Conservation (phyloP, 768 basidiomycete species). For the Lactarius hatsudake region DNA sequence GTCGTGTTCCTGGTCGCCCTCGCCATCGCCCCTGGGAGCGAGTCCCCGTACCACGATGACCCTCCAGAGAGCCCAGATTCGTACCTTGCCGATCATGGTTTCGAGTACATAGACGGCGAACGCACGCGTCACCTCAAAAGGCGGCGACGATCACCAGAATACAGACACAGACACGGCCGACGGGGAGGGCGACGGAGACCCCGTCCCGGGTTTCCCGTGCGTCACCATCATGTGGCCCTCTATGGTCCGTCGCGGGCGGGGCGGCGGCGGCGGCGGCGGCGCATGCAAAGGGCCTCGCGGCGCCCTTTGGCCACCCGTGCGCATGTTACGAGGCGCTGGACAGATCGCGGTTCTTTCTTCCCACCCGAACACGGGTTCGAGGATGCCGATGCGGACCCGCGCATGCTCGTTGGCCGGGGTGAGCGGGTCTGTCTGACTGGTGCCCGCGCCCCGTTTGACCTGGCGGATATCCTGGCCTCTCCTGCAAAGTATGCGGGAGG, state of each 20-base stretch:
- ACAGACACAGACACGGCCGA: slow-evolving; percentile 5
- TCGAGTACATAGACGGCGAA: slow-evolving; percentile 71
- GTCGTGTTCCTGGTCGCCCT: slow-evolving; percentile 66
- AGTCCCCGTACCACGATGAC: slow-evolving; percentile 30
- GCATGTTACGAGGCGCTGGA: slow-evolving; percentile 26
- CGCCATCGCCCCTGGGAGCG: slow-evolving; percentile 54
- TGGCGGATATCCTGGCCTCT: slow-evolving; percentile 16
- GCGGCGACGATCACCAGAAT: background rate
- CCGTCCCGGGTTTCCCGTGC: slow-evolving; percentile 51
- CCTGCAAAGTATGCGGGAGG: slow-evolving; percentile 20
- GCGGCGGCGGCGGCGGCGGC: slow-evolving; percentile 25
- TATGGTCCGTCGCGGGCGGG: slow-evolving; percentile 46
- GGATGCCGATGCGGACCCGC: background rate
- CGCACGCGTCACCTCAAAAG: slow-evolving; percentile 12
- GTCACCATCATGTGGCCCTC: slow-evolving; percentile 86
- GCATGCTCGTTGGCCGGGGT: background rate
- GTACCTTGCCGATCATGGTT: slow-evolving; percentile 64
- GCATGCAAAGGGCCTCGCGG: slow-evolving; percentile 30
- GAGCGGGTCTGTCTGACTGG: background rate
- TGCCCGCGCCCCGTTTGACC: slow-evolving; percentile 14
- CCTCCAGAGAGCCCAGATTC: slow-evolving; percentile 52
- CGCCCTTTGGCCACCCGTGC: too few species aligned
- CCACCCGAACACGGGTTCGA: background rate
- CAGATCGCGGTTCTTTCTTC: slow-evolving; percentile 10
- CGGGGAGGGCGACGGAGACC: slow-evolving; percentile 7